Percentiles rank a stretch among this genome's conserved stretches.
phyloP scores from a whole-genome alignment of 1,284 basidiomycete genomes.

The Schizophyllum amplum region DNA sequence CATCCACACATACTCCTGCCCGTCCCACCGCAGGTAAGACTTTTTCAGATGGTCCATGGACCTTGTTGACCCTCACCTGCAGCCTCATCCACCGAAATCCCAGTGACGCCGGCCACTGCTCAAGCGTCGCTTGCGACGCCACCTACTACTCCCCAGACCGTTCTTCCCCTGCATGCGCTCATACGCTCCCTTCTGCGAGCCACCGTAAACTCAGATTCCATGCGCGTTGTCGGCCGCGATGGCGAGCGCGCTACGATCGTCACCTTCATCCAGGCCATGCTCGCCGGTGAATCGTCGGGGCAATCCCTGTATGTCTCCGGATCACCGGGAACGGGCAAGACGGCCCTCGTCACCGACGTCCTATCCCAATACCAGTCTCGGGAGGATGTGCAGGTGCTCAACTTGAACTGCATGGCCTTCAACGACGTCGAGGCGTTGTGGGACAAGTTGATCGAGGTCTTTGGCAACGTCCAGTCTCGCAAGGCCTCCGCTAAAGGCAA shows the following conservation, averaged over 20 bases:
- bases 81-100: conserved; percentile 29
- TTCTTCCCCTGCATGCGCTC: conserved; percentile 54
- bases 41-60: conserved; percentile 23
- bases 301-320: conserved; percentile 67
- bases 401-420: conserved; percentile 74
- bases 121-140: conserved; percentile 51
- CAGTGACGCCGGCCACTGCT: conserved; percentile 32
- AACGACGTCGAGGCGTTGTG: conserved; percentile 59
- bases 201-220: conserved; percentile 45
- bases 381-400: conserved; percentile 39
- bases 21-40: conserved; percentile 14
- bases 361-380: conserved; percentile 25
- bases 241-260: conserved; percentile 48
- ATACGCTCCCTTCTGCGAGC: conserved; percentile 62
- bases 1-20: background rate
- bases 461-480: conserved; percentile 21
- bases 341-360: conserved; percentile 65
- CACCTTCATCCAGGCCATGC: conserved; percentile 48
- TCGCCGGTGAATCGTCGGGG: conserved; percentile 23
- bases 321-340: conserved; percentile 76
- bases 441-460: conserved; percentile 54
- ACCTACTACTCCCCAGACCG: conserved; percentile 42
- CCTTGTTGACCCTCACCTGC: conserved; percentile 40
- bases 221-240: conserved; percentile 55
- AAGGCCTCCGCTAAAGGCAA: conserved; percentile 28